Conservation (phyloP, 352 stramenopile species). For the Phytophthora parvispora region DNA sequence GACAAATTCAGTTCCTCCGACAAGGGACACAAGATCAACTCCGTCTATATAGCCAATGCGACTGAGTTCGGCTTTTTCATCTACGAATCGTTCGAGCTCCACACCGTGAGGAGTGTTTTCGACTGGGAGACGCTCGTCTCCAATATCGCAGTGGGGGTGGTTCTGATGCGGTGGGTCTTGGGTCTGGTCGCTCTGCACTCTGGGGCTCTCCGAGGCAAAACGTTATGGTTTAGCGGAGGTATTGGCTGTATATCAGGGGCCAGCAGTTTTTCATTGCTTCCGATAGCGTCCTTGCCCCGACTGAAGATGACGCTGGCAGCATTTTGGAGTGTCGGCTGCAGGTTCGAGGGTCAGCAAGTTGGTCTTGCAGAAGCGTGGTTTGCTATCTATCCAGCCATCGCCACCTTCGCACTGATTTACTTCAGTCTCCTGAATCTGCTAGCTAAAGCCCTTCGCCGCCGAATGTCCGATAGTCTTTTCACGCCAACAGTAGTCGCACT, state of each 20-base stretch:
- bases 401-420: conserved; percentile 17
- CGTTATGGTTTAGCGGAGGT: neutral
- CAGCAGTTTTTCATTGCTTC: neutral
- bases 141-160: neutral
- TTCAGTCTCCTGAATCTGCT: conserved; percentile 54
- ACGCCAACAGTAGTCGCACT: conserved; percentile 35
- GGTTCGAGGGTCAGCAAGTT: conserved; percentile 45
- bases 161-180: neutral
- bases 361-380: conserved; percentile 45
- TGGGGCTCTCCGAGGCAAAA: neutral
- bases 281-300: neutral
- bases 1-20: neutral
- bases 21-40: conserved; percentile 4
- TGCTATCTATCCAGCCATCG: conserved; percentile 29
- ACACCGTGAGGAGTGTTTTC: neutral
- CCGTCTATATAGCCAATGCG: conserved; percentile 6
- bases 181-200: neutral
- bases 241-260: conserved; percentile 7
- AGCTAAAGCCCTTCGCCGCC: conserved; percentile 33
- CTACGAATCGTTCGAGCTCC: neutral
- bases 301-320: conserved; percentile 8
- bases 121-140: conserved; percentile 14
- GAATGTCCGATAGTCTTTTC: conserved; percentile 42
- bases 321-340: conserved; percentile 34
- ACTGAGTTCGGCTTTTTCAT: conserved; percentile 7